These are phyloP conservation scores for Russula compacta DNA, from an alignment of 768 basidiomycete species.

Conservation along the genomic window DNA sequence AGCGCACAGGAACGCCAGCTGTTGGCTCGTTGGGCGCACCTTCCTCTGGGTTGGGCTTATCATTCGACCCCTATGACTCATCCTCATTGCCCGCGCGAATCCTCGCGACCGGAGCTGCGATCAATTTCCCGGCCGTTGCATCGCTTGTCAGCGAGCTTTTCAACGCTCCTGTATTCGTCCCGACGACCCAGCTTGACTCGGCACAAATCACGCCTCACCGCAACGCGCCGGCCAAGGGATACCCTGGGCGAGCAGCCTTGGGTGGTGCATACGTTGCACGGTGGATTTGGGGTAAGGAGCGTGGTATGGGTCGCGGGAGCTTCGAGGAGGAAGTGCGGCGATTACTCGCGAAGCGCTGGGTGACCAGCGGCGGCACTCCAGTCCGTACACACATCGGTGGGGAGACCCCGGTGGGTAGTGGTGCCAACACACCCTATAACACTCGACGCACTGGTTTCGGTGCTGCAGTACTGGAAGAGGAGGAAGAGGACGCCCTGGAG, in stretches of 20 bases:
- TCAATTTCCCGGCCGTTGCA: constrained; percentile 76
- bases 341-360: constrained; percentile 67
- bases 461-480: constrained; percentile 51
- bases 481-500: constrained; percentile 67
- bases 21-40: not conserved
- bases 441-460: constrained; percentile 44
- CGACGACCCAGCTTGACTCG: constrained; percentile 65
- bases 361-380: constrained; percentile 48
- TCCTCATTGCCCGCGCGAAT: constrained; percentile 55
- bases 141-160: constrained; percentile 77
- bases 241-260: constrained; percentile 58
- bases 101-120: constrained; percentile 68
- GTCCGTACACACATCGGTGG: constrained; percentile 50
- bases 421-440: constrained; percentile 59
- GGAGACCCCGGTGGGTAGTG: constrained; percentile 40
- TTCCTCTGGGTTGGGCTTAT: constrained; percentile 27
- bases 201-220: constrained; percentile 64
- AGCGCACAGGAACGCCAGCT: constrained; percentile 17
- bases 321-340: constrained; percentile 77
- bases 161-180: constrained; percentile 71
- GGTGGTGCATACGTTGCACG: constrained; percentile 74
- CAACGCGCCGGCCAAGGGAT: constrained; percentile 63
- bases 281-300: constrained; percentile 78
- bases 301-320: constrained; percentile 40
- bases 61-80: constrained; percentile 75